These are phyloP conservation scores for Stagonosporopsis cucurbitacearum DNA, from an alignment of 2,329 filamentous ascomycete genomes.

Conservation along the genomic window DNA sequence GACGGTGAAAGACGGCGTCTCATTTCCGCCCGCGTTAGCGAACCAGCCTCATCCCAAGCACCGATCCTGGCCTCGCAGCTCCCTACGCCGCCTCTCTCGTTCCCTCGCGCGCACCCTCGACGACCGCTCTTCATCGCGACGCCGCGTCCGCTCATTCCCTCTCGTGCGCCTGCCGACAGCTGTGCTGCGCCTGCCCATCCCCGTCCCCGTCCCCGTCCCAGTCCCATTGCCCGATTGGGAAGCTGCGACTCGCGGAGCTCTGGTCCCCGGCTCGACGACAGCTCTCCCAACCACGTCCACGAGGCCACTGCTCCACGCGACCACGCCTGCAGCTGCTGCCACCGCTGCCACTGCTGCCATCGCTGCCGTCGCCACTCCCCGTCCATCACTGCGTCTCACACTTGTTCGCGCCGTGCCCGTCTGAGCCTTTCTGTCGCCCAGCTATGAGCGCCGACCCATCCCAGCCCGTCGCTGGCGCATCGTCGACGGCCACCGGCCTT, in stretches of 20 bases:
- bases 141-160: conserved; percentile 36
- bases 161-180: conserved; percentile 31
- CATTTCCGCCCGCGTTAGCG: conserved; percentile 48
- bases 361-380: conserved; percentile 14
- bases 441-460: conserved; percentile 48
- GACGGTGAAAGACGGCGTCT: conserved; percentile 41
- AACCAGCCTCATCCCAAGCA: conserved; percentile 46
- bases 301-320: conserved; percentile 37
- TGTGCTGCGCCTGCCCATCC: conserved; percentile 18
- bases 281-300: conserved; percentile 23
- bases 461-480: conserved; percentile 36
- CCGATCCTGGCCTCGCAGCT: conserved; percentile 36
- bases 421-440: conserved; percentile 29
- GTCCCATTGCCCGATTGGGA: conserved; percentile 29
- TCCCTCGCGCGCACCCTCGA: conserved; percentile 28
- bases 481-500: conserved; percentile 23
- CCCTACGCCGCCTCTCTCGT: conserved; percentile 30
- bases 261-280: conserved; percentile 21
- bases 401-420: conserved; percentile 21
- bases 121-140: conserved; percentile 30
- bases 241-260: conserved; percentile 22
- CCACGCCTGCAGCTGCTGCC: conserved; percentile 31
- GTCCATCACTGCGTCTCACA: conserved; percentile 22
- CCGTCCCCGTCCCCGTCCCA: background rate
- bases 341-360: conserved; percentile 19